Evolutionary conservation across 768 basidiomycete species (phyloP).

Genomic region (Nidularia pulvinata): DNA sequence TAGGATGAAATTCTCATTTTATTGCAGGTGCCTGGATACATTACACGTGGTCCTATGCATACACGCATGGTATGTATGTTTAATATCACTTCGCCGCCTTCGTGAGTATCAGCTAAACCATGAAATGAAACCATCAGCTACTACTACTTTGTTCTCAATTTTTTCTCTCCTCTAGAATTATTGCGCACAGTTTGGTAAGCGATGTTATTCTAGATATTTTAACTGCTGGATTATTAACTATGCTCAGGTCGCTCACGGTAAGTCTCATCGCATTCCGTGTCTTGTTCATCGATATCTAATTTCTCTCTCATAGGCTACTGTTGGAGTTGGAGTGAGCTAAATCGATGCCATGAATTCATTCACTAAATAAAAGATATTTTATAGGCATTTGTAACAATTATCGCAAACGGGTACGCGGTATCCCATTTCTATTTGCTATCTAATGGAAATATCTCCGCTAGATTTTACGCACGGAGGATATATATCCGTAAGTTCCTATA

Average conservation of each 20-base stretch:
- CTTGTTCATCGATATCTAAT: neutral
- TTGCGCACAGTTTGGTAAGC: neutral
- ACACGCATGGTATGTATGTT: neutral
- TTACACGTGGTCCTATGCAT: no score
- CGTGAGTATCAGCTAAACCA: neutral
- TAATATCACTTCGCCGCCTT: neutral
- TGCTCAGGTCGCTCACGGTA: neutral
- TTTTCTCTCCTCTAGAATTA: neutral
- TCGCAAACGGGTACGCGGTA: neutral
- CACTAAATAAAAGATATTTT: neutral
- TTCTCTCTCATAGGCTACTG: neutral
- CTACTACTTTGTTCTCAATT: neutral
- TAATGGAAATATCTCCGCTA: neutral
- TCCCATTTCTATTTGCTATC: neutral
- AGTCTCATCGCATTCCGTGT: neutral
- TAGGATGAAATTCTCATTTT: no score
- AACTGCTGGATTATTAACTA: neutral
- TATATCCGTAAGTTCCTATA: neutral
- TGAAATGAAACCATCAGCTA: neutral
- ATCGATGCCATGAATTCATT: neutral
- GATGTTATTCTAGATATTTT: neutral
- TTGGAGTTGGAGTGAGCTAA: neutral
- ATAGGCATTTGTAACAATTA: neutral
- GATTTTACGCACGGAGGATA: neutral
- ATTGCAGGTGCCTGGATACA: no score